These are phyloP conservation scores for Lepraria neglecta DNA, from an alignment of 495 filamentous ascomycete species.

Conservation along the genomic window DNA sequence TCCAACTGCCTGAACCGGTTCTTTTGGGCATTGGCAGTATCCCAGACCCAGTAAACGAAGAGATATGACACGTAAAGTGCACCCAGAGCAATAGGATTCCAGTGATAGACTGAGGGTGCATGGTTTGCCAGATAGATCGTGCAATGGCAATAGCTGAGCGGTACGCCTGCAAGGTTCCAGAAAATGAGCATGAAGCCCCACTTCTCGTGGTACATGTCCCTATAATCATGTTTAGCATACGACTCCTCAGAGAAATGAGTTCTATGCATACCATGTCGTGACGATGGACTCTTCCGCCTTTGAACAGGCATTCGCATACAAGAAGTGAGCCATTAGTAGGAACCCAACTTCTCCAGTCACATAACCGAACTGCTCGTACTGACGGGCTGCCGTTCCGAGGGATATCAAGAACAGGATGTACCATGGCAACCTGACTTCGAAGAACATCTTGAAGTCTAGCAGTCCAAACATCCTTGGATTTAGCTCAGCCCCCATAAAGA, in stretches of 20 bases:
- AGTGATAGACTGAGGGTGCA: slow-evolving; percentile 72
- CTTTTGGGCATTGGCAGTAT: slow-evolving; percentile 88
- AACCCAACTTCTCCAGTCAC: slow-evolving; percentile 85
- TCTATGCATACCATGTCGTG: slow-evolving; percentile 67
- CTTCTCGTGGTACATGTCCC: slow-evolving; percentile 99
- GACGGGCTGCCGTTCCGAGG: slow-evolving; percentile 70
- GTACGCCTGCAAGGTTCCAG: slow-evolving; percentile 97
- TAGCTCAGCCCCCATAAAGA: slow-evolving; percentile 98
- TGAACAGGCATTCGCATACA: slow-evolving; percentile 93
- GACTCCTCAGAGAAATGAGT: not conserved
- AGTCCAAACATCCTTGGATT: slow-evolving; percentile 92
- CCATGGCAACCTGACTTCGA: slow-evolving; percentile 95
- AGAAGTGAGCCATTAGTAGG: slow-evolving; percentile 84
- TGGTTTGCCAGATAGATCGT: slow-evolving; percentile 90
- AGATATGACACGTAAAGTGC: slow-evolving; percentile 68
- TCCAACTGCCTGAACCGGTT: slow-evolving; percentile 84
- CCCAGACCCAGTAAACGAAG: slow-evolving; percentile 88
- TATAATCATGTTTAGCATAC: slow-evolving; percentile 25
- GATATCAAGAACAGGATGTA: slow-evolving; percentile 82
- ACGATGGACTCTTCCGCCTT: slow-evolving; percentile 96
- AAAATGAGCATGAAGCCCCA: slow-evolving; percentile 99
- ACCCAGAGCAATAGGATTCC: slow-evolving; percentile 60
- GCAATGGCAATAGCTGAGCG: slow-evolving; percentile 94
- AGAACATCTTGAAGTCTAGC: slow-evolving; percentile 99
- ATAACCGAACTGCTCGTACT: slow-evolving; percentile 86